phyloP scores from a whole-genome alignment of 2,329 filamentous ascomycete species.

The Alternaria panax region DNA sequence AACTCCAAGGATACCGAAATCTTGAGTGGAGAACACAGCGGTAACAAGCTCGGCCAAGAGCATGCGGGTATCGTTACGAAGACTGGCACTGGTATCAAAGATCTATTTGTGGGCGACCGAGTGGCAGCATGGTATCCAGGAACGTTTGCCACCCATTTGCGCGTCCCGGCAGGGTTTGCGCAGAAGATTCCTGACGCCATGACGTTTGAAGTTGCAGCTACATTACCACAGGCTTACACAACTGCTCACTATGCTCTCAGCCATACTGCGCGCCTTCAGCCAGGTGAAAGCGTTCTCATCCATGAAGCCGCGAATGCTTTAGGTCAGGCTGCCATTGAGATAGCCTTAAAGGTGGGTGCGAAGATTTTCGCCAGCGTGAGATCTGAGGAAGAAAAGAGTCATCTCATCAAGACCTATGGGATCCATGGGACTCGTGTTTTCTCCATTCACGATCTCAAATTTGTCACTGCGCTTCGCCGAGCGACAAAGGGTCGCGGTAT shows the following conservation, averaged over 20 bases:
- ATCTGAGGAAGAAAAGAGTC: constrained; percentile 19
- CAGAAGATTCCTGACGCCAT: constrained; percentile 18
- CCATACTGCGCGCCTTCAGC: constrained; percentile 17
- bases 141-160: constrained; percentile 12
- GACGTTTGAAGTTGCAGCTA: constrained; percentile 26
- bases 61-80: constrained; percentile 27
- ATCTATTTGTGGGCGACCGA: constrained; percentile 27
- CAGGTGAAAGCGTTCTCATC: constrained; percentile 32
- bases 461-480: constrained; percentile 20
- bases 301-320: constrained; percentile 29
- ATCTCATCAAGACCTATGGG: constrained; percentile 4
- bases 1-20: constrained; percentile 20
- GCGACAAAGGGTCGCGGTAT: constrained; percentile 36
- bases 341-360: constrained; percentile 23
- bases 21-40: too few relatives aligned
- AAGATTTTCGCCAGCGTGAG: constrained; percentile 38
- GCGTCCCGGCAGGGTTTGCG: constrained; percentile 3
- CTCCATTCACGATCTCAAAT: constrained; percentile 28
- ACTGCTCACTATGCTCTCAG: constrained; percentile 28
- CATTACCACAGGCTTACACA: constrained; percentile 23
- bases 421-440: constrained; percentile 37
- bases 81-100: constrained; percentile 13
- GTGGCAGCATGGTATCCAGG: constrained; percentile 16
- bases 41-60: constrained; percentile 17
- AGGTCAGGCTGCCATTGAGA: constrained; percentile 17